phyloP scores from a whole-genome alignment of 78 protist genomes.

The Tieghemostelium lacteum region DNA sequence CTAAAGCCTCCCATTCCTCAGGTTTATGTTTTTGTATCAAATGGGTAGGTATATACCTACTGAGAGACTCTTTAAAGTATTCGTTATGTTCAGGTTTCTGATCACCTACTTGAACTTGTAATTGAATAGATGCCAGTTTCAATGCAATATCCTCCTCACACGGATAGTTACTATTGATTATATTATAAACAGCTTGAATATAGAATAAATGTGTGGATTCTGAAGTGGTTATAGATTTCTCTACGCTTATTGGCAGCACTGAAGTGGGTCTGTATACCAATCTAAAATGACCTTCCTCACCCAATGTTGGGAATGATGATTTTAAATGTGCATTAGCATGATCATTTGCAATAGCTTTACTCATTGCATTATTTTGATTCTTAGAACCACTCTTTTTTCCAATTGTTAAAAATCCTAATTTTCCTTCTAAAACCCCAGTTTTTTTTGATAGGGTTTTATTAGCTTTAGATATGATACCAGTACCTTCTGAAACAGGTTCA shows the following conservation, averaged over 20 bases:
- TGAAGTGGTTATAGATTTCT: conserved; percentile 9
- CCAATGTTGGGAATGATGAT: conserved; percentile 68
- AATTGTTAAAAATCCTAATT: neutral
- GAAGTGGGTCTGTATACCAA: conserved; percentile 66
- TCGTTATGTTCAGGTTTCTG: conserved; percentile 39
- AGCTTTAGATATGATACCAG: neutral
- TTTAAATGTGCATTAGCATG: conserved; percentile 8
- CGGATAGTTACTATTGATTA: conserved; percentile 64
- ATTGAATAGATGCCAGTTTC: conserved; percentile 63
- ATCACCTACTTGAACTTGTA: conserved; percentile 54
- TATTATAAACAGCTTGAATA: conserved; percentile 65
- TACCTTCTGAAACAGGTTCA: neutral
- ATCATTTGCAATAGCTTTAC: conserved; percentile 25
- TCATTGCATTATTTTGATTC: neutral
- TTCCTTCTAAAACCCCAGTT: too few species aligned
- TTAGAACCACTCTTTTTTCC: neutral
- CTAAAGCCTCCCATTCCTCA: conserved; percentile 52
- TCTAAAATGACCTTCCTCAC: conserved; percentile 38
- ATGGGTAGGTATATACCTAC: conserved; percentile 48
- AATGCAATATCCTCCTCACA: conserved; percentile 65
- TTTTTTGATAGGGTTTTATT: neutral
- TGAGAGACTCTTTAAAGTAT: conserved; percentile 47
- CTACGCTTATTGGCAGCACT: conserved; percentile 45
- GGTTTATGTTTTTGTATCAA: conserved; percentile 10
- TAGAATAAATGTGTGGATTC: conserved; percentile 69